Base-by-base conservation (phyloP, 352 stramenopile genomes). In the Poterioochromonas sp. region DNA sequence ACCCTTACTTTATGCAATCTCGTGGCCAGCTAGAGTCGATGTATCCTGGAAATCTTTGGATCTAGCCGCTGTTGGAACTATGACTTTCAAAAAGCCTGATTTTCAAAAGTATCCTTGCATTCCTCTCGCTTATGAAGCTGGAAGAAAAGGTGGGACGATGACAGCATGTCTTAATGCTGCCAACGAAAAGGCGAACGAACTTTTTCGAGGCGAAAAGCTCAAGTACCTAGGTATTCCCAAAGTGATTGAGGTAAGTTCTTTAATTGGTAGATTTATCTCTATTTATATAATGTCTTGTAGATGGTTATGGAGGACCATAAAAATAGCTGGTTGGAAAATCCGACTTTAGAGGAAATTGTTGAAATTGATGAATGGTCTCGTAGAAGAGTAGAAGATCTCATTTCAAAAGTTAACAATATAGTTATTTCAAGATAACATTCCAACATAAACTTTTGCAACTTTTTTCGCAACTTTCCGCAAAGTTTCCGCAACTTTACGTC, bases 131-230 rank as follows among this genome's bases (percentile, higher is more conserved):
- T 93, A 90, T 81, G 87, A 84, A 37, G 88, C 88, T 35, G 88
- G 88, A 39, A 82, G 84, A 62, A 83, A 81, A 44, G 88, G 87
- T 73, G 88, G 88, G 41, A 92, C 87, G 43, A 93, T 93, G 88
- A 93, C 88, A 26, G 88, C 87, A 32, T 86, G 89, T 26, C 81
- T 93, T 73, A 93, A 93, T 83, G 88, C 87, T 37, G 88, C 88
- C n/a, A 93, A 93, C 79, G 88, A 93, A 81, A 84, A 83, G 0
- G 88, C 88, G 22, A 93, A 93, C 80, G 88, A 93, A 84, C 80
- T 85, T 79, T 93, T 92, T 82, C 83, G 88, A 44, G 80, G 85
- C 29, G 87, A 90, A 79, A 80, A 89, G 71, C 79, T 90, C 11
- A 85, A 84, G 51, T 90, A 90, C 79, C 81, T 90, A 76, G 86